Conservation (phyloP, 257 asterid genomes). For the Solanum lycopersicoides region DNA sequence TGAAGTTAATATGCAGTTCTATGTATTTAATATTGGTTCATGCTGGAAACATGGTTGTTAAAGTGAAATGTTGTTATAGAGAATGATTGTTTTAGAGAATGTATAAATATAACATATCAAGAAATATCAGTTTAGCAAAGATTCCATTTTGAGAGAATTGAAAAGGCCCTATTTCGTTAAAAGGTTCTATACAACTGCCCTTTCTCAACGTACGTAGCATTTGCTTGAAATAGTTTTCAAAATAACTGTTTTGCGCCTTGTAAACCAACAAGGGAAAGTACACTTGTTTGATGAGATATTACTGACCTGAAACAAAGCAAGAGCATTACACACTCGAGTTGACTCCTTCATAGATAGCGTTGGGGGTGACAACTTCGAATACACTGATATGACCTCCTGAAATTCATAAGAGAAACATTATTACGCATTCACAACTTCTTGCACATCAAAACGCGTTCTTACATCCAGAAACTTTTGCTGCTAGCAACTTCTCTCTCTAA, state of each 20-base stretch:
- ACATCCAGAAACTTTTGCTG: not conserved
- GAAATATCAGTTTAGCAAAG: too few relatives aligned
- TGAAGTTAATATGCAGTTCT: too few relatives aligned
- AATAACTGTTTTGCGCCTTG: not conserved
- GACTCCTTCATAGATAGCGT: not conserved
- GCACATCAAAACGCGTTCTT: not conserved
- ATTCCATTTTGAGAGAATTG: not conserved
- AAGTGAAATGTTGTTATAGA: too few relatives aligned
- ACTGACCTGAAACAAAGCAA: slow-evolving; percentile 9
- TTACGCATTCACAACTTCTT: not conserved
- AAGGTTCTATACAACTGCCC: not conserved
- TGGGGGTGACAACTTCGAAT: not conserved
- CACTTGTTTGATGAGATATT: not conserved
- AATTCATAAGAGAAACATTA: not conserved
- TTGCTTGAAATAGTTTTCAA: not conserved
- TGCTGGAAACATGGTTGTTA: too few relatives aligned
- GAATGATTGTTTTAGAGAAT: too few relatives aligned
- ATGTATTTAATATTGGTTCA: too few relatives aligned
- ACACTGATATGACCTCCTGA: not conserved
- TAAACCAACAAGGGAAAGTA: not conserved
- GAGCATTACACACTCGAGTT: not conserved
- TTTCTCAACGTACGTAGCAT: too few relatives aligned
- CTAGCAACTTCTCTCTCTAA: not conserved
- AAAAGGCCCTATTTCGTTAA: not conserved
- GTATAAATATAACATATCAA: too few relatives aligned